Percentiles rank a stretch among this genome's conserved stretches.
phyloP scores from a whole-genome alignment of 2,329 filamentous ascomycete species.

The Colletotrichum australisinense region DNA sequence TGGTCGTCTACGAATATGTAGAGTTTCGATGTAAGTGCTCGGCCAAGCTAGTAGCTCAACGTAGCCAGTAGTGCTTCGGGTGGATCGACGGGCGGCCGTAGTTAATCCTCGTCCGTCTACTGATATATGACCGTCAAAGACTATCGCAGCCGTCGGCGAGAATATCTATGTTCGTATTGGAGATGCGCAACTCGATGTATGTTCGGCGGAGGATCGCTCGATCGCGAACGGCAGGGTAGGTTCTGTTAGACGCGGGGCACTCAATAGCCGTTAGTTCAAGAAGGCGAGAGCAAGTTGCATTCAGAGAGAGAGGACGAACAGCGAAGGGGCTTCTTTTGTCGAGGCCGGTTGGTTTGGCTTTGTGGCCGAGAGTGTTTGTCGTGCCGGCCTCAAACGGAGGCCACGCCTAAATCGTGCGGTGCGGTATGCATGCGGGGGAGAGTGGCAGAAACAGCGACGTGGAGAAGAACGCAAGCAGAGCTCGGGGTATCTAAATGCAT shows the following conservation, averaged over 20 bases:
- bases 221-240: neutral
- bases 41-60: neutral
- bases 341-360: neutral
- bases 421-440: neutral
- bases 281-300: neutral
- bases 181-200: neutral
- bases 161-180: neutral
- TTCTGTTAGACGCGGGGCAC: neutral
- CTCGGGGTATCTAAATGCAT: constrained; percentile 24
- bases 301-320: neutral
- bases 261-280: neutral
- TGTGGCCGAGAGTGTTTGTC: neutral
- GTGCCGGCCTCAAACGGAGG: neutral
- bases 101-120: neutral
- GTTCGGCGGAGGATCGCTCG: neutral
- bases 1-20: neutral
- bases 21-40: neutral
- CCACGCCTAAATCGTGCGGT: neutral
- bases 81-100: neutral
- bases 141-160: neutral
- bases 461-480: neutral
- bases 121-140: neutral
- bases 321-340: neutral
- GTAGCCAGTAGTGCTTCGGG: neutral
- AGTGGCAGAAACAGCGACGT: neutral